Percentiles rank a stretch among this genome's conserved stretches.
Evolutionary conservation across 2,329 filamentous ascomycete species (phyloP).

Genomic region (Lojkania enalia): DNA sequence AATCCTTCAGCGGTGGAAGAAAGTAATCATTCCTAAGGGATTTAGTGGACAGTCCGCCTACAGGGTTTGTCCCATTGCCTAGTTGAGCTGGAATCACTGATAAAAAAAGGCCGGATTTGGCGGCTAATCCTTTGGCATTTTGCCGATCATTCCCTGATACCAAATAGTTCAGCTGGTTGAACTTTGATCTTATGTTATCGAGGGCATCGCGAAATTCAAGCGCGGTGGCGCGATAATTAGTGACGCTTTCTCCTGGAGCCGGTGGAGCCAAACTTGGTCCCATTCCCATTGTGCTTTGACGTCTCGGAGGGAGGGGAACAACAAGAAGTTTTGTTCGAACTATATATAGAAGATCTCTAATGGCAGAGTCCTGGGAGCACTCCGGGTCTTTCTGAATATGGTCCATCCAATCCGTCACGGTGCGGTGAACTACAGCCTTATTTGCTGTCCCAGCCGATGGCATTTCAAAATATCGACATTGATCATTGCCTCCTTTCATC

Average conservation of each 20-base stretch:
- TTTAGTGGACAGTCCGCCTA: neutral
- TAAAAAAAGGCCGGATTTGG: neutral
- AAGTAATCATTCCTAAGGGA: conserved; percentile 10
- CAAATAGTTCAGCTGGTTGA: conserved; percentile 2
- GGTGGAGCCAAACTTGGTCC: conserved; percentile 2
- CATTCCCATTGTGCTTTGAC: conserved; percentile 2
- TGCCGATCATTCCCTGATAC: conserved; percentile 9
- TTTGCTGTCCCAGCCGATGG: neutral
- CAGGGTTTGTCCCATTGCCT: neutral
- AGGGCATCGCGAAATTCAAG: conserved; percentile 14
- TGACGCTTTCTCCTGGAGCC: neutral
- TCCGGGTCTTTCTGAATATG: conserved; percentile 6
- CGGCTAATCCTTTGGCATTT: conserved; percentile 3
- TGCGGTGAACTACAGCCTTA: neutral
- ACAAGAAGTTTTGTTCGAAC: conserved; percentile 5
- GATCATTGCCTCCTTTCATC: neutral
- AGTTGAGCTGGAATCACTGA: neutral
- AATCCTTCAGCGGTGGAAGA: conserved; percentile 9
- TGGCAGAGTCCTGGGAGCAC: conserved; percentile 6
- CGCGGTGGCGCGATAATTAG: conserved; percentile 18
- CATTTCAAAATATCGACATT: neutral
- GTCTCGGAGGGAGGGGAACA: conserved; percentile 5
- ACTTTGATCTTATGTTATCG: conserved; percentile 11
- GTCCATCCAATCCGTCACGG: conserved; percentile 9
- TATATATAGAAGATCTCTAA: conserved; percentile 1